A percentile compares a stretch with the other conserved stretches of the same genome.
Conservation (phyloP, 352 stramenopile species). For the Saprolegnia parasitica region DNA sequence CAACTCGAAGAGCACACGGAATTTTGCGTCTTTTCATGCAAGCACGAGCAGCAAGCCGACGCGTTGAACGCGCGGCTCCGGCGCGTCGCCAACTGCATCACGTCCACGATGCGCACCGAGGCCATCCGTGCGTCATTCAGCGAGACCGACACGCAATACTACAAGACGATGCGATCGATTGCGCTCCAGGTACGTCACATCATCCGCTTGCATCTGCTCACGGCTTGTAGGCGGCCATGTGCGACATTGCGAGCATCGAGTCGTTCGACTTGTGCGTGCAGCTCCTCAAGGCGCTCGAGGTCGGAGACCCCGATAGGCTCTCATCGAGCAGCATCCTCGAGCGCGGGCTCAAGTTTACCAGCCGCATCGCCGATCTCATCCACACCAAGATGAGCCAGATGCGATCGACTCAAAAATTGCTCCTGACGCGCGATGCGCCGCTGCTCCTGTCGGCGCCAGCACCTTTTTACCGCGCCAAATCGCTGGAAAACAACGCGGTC, state of each 20-base stretch:
- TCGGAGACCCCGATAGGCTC: slow-evolving; percentile 42
- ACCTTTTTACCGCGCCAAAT: slow-evolving; percentile 73
- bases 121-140: slow-evolving; percentile 43
- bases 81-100: slow-evolving; percentile 38
- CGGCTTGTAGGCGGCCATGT: slow-evolving; percentile 46
- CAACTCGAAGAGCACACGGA: slow-evolving; percentile 70
- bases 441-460: slow-evolving; percentile 25
- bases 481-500: slow-evolving; percentile 47
- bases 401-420: slow-evolving; percentile 70
- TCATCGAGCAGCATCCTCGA: slow-evolving; percentile 43
- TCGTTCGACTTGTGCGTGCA: slow-evolving; percentile 70
- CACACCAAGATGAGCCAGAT: slow-evolving; percentile 87
- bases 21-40: slow-evolving; percentile 72
- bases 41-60: slow-evolving; percentile 69
- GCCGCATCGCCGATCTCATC: slow-evolving; percentile 59
- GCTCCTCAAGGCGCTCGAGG: slow-evolving; percentile 63
- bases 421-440: slow-evolving; percentile 51
- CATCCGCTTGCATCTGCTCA: background rate
- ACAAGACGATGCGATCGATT: slow-evolving; percentile 59
- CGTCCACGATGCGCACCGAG: slow-evolving; percentile 45
- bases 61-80: slow-evolving; percentile 64
- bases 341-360: slow-evolving; percentile 52
- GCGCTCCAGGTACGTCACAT: slow-evolving; percentile 43
- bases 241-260: slow-evolving; percentile 67
- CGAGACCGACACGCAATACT: slow-evolving; percentile 60